Conservation (phyloP, 202 grass and related monocot species). For the Alloteropsis angusta region DNA sequence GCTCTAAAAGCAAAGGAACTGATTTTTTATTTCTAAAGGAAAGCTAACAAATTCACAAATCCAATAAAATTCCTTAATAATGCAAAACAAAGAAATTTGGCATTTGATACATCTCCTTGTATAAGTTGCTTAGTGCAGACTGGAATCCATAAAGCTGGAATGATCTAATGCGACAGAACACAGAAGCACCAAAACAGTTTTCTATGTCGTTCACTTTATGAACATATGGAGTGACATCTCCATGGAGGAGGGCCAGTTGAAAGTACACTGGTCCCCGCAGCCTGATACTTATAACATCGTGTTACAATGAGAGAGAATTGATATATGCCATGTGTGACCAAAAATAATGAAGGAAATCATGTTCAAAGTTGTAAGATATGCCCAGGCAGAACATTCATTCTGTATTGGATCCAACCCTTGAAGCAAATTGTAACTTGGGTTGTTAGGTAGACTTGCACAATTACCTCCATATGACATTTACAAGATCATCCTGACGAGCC, state of each 20-base stretch:
- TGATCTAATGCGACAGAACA: not conserved
- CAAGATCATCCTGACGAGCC: conserved; percentile 77
- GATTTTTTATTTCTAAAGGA: not conserved
- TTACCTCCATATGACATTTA: conserved; percentile 95
- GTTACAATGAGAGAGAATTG: not conserved
- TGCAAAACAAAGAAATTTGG: conserved; percentile 5
- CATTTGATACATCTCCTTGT: not conserved
- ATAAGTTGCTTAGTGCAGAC: not conserved
- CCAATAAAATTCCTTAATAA: not conserved
- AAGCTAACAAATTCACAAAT: not conserved
- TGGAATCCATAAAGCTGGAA: not conserved
- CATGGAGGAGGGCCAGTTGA: not conserved
- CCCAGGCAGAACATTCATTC: not conserved
- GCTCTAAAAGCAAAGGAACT: not conserved
- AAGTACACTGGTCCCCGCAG: not conserved
- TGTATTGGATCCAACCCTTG: not conserved
- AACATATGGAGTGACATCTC: not conserved
- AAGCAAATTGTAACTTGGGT: not conserved
- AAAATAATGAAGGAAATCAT: not conserved
- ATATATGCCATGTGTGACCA: not conserved
- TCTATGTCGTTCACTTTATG: not conserved
- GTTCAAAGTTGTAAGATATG: not conserved
- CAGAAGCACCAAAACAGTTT: not conserved
- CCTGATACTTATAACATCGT: not conserved
- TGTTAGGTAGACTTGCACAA: not conserved